phyloP scores from a whole-genome alignment of 345 rosid species.

The Pistacia integerrima region DNA sequence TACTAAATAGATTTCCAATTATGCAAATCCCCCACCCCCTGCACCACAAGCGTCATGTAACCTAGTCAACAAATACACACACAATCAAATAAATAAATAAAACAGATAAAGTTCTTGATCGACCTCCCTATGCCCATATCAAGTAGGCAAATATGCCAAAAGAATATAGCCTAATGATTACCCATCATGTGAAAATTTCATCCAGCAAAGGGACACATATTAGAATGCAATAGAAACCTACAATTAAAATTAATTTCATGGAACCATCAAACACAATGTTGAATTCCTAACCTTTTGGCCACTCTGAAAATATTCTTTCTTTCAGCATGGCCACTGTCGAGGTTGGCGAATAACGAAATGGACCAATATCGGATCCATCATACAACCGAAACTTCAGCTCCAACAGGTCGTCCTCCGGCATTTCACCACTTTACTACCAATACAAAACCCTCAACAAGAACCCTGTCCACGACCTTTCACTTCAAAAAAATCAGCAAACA shows the following conservation, averaged over 20 bases:
- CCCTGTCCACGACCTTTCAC: background rate
- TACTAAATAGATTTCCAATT: background rate
- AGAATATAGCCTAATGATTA: background rate
- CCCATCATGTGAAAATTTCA: background rate
- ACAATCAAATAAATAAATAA: background rate
- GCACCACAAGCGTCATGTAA: background rate
- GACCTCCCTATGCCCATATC: background rate
- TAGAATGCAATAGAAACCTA: background rate
- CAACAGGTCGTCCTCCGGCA: slow-evolving; percentile 80
- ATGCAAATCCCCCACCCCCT: background rate
- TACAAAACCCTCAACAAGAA: slow-evolving; percentile 16
- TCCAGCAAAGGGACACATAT: background rate
- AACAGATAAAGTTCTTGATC: background rate
- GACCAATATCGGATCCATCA: slow-evolving; percentile 95
- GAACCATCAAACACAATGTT: background rate
- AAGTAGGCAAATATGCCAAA: background rate
- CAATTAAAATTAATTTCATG: background rate
- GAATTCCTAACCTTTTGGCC: slow-evolving; percentile 78
- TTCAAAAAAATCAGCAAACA: slow-evolving; percentile 1
- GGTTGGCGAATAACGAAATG: slow-evolving; percentile 73
- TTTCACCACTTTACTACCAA: slow-evolving; percentile 40
- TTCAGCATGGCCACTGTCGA: slow-evolving; percentile 79
- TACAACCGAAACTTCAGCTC: slow-evolving; percentile 87
- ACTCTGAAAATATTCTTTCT: slow-evolving; percentile 76
- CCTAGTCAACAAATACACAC: background rate